Base-by-base conservation (phyloP, 495 filamentous ascomycete species). In the Penicillium chermesinum region DNA sequence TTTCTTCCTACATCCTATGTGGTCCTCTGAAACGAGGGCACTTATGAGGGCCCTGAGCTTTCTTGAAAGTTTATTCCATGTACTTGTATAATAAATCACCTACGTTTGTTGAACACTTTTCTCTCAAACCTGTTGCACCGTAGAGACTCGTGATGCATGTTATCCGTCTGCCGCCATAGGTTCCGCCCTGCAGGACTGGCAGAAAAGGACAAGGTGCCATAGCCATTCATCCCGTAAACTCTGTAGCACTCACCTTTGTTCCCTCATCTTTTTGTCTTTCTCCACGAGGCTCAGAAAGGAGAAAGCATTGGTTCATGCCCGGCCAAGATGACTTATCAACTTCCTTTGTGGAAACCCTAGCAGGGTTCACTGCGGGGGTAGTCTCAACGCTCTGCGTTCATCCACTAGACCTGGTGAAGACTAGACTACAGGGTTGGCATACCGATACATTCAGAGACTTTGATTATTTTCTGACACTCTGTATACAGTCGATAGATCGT, bases 321-420 rank as follows among this genome's bases (percentile, higher is more conserved):
- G 59, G 60, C 51, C 68, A 69, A 55, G 65, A 75, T 70, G 69
- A 60, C 53, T 73, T 87, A 49, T 84, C 87, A 50, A 81, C 83
- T 70, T 85, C 87, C 64, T 66, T 88, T 60, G 82, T 95, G 69
- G 93, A 98, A 78, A 82, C 84, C 62, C 76, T 94, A 69, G 88
- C 91, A 38, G 93, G 93, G 50, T 86, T 98, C 64, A 83, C 84
- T 41, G 91, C 91, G 44, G 93, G 93, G 34, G 75, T 89, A 52
- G 80, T 87, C 52, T 84, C 89, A 14, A 96, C 93, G 22, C 76
- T 96, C 19, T 69, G 57, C 42, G 47, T 74, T 21, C 72, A 76
- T 71, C 93, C 93, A 15, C 76, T 99, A 42, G 93, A 99, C 69
- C 80, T 97, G 48, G 78, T 97, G 58, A 99, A 99, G 72, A 96